A percentile compares a stretch with the other conserved stretches of the same genome.
These are phyloP conservation scores for Yamadazyma aaseri DNA, from an alignment of 1,139 yeast genomes.

Conservation along the genomic window DNA sequence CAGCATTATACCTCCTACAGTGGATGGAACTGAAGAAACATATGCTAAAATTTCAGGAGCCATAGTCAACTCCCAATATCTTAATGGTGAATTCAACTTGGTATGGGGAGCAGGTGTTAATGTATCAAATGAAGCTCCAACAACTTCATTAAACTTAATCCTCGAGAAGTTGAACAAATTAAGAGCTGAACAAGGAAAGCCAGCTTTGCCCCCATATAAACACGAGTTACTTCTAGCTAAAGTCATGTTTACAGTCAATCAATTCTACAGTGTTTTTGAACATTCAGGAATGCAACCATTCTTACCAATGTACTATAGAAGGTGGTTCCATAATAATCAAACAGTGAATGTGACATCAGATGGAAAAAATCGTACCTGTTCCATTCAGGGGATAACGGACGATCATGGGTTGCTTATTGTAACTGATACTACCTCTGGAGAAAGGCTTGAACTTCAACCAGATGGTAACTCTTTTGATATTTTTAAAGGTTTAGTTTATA, in stretches of 20 bases:
- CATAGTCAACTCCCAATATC: slow-evolving; percentile 72
- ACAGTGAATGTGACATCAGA: slow-evolving; percentile 53
- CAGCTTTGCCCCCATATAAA: slow-evolving; percentile 47
- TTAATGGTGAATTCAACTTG: slow-evolving; percentile 57
- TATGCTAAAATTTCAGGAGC: slow-evolving; percentile 84
- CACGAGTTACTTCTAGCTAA: slow-evolving; percentile 71
- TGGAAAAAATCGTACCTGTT: slow-evolving; percentile 47
- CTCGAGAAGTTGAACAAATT: slow-evolving; percentile 57
- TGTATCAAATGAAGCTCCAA: slow-evolving; percentile 83
- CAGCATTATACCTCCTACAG: slow-evolving; percentile 33
- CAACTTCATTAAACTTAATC: slow-evolving; percentile 79
- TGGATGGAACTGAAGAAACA: slow-evolving; percentile 43
- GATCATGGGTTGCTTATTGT: slow-evolving; percentile 85
- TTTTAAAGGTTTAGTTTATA: slow-evolving; percentile 85
- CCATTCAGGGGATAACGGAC: slow-evolving; percentile 74
- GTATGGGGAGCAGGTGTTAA: slow-evolving; percentile 88
- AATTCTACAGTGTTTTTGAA: slow-evolving; percentile 57
- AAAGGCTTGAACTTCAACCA: slow-evolving; percentile 74
- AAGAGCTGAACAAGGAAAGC: slow-evolving; percentile 39
- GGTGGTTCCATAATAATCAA: slow-evolving; percentile 85
- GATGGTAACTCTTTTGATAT: slow-evolving; percentile 98
- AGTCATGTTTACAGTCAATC: slow-evolving; percentile 64
- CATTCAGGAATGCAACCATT: slow-evolving; percentile 67
- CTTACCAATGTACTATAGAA: slow-evolving; percentile 68
- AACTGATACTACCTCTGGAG: slow-evolving; percentile 62